phyloP scores from a whole-genome alignment of 306 rosid genomes.

The Sicyos edulis region DNA sequence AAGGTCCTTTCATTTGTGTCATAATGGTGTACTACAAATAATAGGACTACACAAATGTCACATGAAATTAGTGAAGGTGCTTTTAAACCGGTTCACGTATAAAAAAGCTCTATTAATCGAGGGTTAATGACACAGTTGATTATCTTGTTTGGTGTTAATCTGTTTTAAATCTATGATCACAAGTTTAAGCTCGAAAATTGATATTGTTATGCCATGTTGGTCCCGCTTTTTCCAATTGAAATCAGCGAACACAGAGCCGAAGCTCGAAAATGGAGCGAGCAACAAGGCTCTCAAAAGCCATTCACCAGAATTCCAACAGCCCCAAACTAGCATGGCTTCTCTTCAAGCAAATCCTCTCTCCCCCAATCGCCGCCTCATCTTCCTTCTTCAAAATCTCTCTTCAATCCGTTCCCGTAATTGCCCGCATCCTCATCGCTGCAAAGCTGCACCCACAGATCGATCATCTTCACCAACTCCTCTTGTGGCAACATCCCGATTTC shows the following conservation, averaged over 20 bases:
- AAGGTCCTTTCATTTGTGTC: too few relatives aligned
- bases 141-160: too few relatives aligned
- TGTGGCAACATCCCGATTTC: slow-evolving; percentile 33
- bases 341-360: slow-evolving; percentile 56
- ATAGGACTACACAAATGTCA: too few relatives aligned
- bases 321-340: slow-evolving; percentile 80
- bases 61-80: too few relatives aligned
- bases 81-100: too few relatives aligned
- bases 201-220: too few relatives aligned
- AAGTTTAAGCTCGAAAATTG: too few relatives aligned
- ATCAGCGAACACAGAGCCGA: background rate
- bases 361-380: slow-evolving; percentile 26
- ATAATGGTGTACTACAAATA: too few relatives aligned
- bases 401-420: slow-evolving; percentile 36
- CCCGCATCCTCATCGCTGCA: slow-evolving; percentile 50
- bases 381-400: slow-evolving; percentile 22
- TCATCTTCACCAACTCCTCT: slow-evolving; percentile 39
- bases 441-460: slow-evolving; percentile 56
- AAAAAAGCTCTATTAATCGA: too few relatives aligned
- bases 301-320: slow-evolving; percentile 44
- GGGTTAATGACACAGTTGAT: too few relatives aligned
- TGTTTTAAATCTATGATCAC: too few relatives aligned
- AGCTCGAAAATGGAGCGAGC: slow-evolving; percentile 33
- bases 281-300: slow-evolving; percentile 32
- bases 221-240: slow-evolving; percentile 21